Conservation (phyloP, 2,329 filamentous ascomycete genomes). For the Monilinia laxa region DNA sequence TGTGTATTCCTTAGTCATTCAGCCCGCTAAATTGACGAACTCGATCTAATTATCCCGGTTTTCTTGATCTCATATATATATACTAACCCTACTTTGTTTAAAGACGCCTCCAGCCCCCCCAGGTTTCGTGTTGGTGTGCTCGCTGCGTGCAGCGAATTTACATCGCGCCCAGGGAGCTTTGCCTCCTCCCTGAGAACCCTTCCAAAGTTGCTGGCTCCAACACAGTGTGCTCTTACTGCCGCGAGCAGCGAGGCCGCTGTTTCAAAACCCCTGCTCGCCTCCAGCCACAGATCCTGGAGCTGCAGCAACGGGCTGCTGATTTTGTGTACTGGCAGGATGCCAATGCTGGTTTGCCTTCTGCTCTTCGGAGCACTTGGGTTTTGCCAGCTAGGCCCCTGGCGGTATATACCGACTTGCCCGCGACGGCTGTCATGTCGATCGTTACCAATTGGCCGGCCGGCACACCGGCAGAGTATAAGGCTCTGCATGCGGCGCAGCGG, state of each 20-base stretch:
- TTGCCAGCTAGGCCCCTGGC: background rate
- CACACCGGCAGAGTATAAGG: background rate
- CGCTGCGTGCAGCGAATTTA: background rate
- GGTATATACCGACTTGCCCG: background rate
- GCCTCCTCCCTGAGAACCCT: background rate
- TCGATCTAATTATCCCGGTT: background rate
- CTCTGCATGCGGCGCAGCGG: background rate
- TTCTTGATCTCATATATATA: background rate
- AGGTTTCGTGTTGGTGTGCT: background rate
- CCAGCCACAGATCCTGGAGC: background rate
- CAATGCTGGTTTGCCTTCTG: background rate
- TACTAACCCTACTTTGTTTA: background rate
- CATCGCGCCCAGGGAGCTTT: background rate
- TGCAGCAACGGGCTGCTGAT: background rate
- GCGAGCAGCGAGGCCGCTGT: background rate
- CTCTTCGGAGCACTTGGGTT: background rate
- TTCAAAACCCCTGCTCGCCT: background rate
- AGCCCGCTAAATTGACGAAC: background rate
- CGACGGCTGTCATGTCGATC: no score
- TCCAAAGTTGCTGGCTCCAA: background rate
- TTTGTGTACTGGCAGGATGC: background rate
- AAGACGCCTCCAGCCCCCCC: background rate
- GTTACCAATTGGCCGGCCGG: background rate
- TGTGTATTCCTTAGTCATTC: background rate
- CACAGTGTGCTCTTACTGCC: background rate